phyloP scores from a whole-genome alignment of 176 grass and related monocot species.

The Hyparrhenia diplandra region DNA sequence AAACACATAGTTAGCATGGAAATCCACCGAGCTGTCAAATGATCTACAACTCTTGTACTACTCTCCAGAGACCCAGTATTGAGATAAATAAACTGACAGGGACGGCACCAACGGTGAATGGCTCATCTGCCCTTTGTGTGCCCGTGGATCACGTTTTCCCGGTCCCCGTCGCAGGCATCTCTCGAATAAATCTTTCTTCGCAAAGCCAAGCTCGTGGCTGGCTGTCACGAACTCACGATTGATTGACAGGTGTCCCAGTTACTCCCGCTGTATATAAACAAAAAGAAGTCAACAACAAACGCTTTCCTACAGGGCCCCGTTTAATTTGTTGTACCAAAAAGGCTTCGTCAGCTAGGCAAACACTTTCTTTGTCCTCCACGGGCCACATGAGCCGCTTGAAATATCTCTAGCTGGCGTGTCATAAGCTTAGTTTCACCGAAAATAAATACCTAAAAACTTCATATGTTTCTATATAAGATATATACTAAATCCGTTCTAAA shows the following conservation, averaged over 20 bases:
- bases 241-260: neutral
- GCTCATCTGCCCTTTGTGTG: neutral
- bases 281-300: neutral
- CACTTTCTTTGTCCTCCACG: neutral
- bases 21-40: neutral
- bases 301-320: neutral
- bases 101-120: neutral
- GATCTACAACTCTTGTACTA: neutral
- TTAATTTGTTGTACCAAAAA: slow-evolving; percentile 8
- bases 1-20: neutral
- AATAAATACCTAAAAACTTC: too few relatives aligned
- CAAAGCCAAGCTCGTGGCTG: neutral
- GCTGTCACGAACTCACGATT: too few relatives aligned
- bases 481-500: too few relatives aligned
- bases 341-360: neutral
- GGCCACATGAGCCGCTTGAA: neutral
- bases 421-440: too few relatives aligned
- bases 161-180: neutral
- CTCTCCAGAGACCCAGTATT: neutral
- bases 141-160: neutral
- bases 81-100: neutral
- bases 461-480: too few relatives aligned
- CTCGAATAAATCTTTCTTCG: neutral
- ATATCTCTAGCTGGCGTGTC: neutral
- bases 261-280: neutral